These are phyloP conservation scores for Akanthomyces dipterigenus DNA, from an alignment of 2,329 filamentous ascomycete genomes.

Conservation along the genomic window DNA sequence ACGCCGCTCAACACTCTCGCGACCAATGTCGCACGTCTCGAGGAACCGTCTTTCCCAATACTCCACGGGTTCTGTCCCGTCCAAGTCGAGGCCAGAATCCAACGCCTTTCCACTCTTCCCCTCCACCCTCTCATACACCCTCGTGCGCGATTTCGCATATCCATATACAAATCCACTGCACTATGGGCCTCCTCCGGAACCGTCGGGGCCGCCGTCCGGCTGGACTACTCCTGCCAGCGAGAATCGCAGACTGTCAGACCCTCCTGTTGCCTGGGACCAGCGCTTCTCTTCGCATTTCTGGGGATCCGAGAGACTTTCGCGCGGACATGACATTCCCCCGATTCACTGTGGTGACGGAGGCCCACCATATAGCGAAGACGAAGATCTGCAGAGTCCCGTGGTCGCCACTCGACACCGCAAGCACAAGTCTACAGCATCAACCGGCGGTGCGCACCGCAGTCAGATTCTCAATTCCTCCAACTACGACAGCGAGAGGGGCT, in stretches of 20 bases:
- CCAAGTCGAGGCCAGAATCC: conserved; percentile 73
- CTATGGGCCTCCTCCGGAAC: conserved; percentile 81
- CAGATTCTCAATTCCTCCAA: conserved; percentile 40
- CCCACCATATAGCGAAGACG: conserved; percentile 90
- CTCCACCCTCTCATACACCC: conserved; percentile 79
- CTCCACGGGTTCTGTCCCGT: conserved; percentile 61
- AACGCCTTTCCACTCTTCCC: conserved; percentile 76
- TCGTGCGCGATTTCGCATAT: conserved; percentile 95
- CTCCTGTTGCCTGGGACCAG: conserved; percentile 67
- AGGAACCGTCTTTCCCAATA: conserved; percentile 81
- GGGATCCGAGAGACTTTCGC: conserved; percentile 47
- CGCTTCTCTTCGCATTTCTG: conserved; percentile 55
- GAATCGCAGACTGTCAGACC: conserved; percentile 73
- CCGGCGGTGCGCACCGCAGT: conserved; percentile 38
- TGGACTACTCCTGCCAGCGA: conserved; percentile 82
- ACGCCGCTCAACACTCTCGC: conserved; percentile 53
- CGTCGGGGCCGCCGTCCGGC: conserved; percentile 63
- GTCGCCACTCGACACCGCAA: conserved; percentile 81
- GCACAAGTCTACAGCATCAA: conserved; percentile 62
- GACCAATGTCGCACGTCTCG: conserved; percentile 69
- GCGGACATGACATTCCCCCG: conserved; percentile 66
- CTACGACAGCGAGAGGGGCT: conserved; percentile 57
- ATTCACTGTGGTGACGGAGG: conserved; percentile 84
- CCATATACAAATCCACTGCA: conserved; percentile 75
- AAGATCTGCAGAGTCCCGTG: conserved; percentile 87